These are phyloP conservation scores for Liquidambar formosana DNA, from an alignment of 164 flowering plant species.

Conservation along the genomic window DNA sequence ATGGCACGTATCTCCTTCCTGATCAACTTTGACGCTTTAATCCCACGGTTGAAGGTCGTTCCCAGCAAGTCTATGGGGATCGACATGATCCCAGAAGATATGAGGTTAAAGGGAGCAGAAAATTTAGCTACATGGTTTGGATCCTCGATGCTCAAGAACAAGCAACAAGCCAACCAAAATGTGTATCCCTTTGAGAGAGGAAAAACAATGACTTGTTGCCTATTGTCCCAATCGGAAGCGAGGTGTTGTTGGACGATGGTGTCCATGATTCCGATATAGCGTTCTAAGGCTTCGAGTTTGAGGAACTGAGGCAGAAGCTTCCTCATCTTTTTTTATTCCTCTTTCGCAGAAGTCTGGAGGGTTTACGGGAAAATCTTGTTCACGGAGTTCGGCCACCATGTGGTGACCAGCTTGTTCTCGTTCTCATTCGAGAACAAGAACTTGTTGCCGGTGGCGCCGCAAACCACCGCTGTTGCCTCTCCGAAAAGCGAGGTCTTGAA, in stretches of 20 bases:
- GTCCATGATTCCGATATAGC: no score
- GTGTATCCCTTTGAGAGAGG: neutral
- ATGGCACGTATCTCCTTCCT: no score
- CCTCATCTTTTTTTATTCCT: no score
- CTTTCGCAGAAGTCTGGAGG: no score
- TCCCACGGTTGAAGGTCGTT: no score
- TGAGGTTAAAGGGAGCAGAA: neutral
- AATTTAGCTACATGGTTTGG: neutral
- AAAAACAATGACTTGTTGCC: neutral
- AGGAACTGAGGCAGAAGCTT: no score
- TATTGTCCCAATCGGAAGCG: neutral
- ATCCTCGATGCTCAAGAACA: slow-evolving; percentile 8
- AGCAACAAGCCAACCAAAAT: neutral
- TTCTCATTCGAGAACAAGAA: slow-evolving; percentile 11
- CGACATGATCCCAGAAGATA: slow-evolving; percentile 1
- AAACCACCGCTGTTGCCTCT: neutral
- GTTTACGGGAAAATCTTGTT: slow-evolving; percentile 2
- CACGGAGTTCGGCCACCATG: slow-evolving; percentile 13
- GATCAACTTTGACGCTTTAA: no score
- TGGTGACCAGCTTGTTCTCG: slow-evolving; percentile 8
- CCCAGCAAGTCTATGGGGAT: no score
- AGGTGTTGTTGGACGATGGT: no score
- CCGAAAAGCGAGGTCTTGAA: slow-evolving; percentile 12
- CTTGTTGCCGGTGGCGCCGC: slow-evolving; percentile 13
- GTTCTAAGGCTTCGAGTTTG: no score